A percentile compares a stretch with the other conserved stretches of the same genome.
These are phyloP conservation scores for Geotrichum bryndzae DNA, from an alignment of 1,139 yeast genomes.

Conservation along the genomic window DNA sequence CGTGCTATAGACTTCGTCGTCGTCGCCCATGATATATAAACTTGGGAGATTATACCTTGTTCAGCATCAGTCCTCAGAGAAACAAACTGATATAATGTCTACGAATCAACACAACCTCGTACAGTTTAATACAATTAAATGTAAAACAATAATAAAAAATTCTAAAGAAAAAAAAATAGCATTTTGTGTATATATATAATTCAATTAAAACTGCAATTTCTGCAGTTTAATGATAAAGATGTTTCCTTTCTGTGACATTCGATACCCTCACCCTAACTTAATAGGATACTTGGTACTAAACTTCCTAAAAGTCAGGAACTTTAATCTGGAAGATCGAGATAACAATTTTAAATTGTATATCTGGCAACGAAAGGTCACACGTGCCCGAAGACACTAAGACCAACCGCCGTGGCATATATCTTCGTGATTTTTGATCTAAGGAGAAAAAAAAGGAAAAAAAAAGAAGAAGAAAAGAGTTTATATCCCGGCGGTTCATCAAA, in stretches of 20 bases:
- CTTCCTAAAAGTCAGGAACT: conserved; percentile 39
- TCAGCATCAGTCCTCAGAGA: background rate
- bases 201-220: background rate
- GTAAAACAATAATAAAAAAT: background rate
- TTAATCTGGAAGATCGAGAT: conserved; percentile 35
- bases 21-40: background rate
- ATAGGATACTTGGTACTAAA: conserved; percentile 33
- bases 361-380: conserved; percentile 36
- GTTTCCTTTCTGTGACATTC: conserved; percentile 40
- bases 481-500: conserved; percentile 5
- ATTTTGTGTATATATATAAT: background rate
- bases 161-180: background rate
- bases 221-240: conserved; percentile 16
- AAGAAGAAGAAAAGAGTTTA: conserved; percentile 6
- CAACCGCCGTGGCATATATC: conserved; percentile 37
- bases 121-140: background rate
- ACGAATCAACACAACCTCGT: background rate
- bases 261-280: conserved; percentile 34
- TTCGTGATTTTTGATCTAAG: conserved; percentile 36
- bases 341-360: conserved; percentile 24
- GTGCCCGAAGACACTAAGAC: conserved; percentile 20
- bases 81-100: background rate
- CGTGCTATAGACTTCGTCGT: conserved; percentile 18
- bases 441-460: conserved; percentile 29
- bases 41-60: background rate